Evolutionary conservation across 352 stramenopile species (phyloP).

Genomic region (Phytophthora crassamura): DNA sequence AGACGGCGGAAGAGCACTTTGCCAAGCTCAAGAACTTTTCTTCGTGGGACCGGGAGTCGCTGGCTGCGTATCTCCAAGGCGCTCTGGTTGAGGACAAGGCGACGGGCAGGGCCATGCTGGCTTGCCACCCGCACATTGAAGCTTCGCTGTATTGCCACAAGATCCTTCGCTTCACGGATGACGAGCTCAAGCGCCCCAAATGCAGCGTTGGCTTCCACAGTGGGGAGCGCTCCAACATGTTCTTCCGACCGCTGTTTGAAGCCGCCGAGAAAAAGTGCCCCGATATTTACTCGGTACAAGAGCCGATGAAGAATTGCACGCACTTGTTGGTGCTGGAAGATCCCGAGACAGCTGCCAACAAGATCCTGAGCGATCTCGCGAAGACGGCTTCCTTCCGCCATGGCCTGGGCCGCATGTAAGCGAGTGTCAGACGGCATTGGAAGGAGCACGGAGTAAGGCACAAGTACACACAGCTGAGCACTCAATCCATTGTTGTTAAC

Average conservation of each 20-base stretch:
- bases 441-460: too few species aligned
- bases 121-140: slow-evolving; percentile 49
- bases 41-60: slow-evolving; percentile 44
- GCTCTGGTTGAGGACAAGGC: slow-evolving; percentile 40
- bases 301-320: slow-evolving; percentile 37
- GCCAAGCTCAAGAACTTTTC: slow-evolving; percentile 42
- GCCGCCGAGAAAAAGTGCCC: slow-evolving; percentile 24
- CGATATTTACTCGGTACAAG: slow-evolving; percentile 38
- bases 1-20: slow-evolving; percentile 17
- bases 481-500: not conserved
- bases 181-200: slow-evolving; percentile 39
- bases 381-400: slow-evolving; percentile 14
- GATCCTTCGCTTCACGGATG: slow-evolving; percentile 32
- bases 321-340: slow-evolving; percentile 51
- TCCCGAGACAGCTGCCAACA: slow-evolving; percentile 27
- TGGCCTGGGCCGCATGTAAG: slow-evolving; percentile 19
- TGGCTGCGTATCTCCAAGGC: slow-evolving; percentile 39
- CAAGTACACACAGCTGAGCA: not conserved
- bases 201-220: slow-evolving; percentile 45
- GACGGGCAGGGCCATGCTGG: slow-evolving; percentile 34
- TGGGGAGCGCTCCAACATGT: slow-evolving; percentile 43
- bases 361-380: slow-evolving; percentile 41
- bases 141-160: slow-evolving; percentile 47
- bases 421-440: too few species aligned
- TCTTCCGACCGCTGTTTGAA: slow-evolving; percentile 35